A percentile compares a stretch with the other conserved stretches of the same genome.
phyloP scores from a whole-genome alignment of 2,329 filamentous ascomycete species.

The Calonectria multiphialidica region DNA sequence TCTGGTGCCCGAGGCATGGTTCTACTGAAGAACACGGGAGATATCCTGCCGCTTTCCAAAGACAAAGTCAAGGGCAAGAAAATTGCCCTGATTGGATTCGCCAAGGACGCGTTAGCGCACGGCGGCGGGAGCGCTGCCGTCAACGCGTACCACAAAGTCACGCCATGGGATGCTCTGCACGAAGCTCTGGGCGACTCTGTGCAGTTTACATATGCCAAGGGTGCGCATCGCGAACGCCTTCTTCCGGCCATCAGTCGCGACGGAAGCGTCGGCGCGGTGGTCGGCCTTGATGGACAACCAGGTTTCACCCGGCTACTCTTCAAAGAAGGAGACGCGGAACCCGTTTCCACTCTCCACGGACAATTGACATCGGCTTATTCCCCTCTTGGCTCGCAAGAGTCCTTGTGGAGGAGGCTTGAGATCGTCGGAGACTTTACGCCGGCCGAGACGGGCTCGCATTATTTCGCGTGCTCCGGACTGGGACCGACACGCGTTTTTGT shows the following conservation, averaged over 20 bases:
- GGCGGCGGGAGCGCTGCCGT: background rate
- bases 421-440: slow-evolving; percentile 46
- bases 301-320: slow-evolving; percentile 45
- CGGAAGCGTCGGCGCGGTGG: slow-evolving; percentile 30
- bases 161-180: background rate
- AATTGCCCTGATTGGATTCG: slow-evolving; percentile 46
- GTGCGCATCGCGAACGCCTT: background rate
- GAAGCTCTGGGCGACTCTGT: background rate
- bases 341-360: slow-evolving; percentile 31
- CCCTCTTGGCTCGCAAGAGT: slow-evolving; percentile 41
- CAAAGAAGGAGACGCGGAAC: slow-evolving; percentile 32
- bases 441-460: slow-evolving; percentile 39
- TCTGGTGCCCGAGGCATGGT: background rate
- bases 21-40: background rate
- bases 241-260: background rate
- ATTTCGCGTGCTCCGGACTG: slow-evolving; percentile 45
- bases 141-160: background rate
- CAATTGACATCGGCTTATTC: slow-evolving; percentile 39
- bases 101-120: background rate
- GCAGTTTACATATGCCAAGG: background rate
- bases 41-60: background rate
- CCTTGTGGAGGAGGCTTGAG: slow-evolving; percentile 39
- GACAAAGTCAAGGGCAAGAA: slow-evolving; percentile 37
- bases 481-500: slow-evolving; percentile 43
- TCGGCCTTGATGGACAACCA: slow-evolving; percentile 42